phyloP scores from a whole-genome alignment of 116 monocot genomes.

The Thalassia testudinum region DNA sequence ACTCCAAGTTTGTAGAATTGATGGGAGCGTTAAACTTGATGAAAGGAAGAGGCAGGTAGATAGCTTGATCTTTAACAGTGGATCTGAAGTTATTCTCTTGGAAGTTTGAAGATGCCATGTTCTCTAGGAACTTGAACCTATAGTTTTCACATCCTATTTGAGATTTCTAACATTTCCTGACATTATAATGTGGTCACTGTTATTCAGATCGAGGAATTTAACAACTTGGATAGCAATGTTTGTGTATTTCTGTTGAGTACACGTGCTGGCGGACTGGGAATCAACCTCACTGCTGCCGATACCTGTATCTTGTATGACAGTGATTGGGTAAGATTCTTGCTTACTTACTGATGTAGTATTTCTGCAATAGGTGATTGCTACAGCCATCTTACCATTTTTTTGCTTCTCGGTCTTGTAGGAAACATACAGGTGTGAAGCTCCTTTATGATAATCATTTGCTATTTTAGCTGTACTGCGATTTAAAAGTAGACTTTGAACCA shows the following conservation, averaged over 20 bases:
- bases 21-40: constrained; percentile 62
- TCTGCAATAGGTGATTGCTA: too few species aligned
- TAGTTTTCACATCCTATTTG: constrained; percentile 1
- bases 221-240: constrained; percentile 45
- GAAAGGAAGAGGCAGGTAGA: constrained; percentile 62
- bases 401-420: background rate
- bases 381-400: too few species aligned
- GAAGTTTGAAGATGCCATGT: too few species aligned
- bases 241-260: constrained; percentile 82
- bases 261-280: constrained; percentile 89
- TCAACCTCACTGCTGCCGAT: constrained; percentile 94
- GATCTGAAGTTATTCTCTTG: too few species aligned
- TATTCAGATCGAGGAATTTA: constrained; percentile 68
- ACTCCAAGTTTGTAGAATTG: constrained; percentile 63
- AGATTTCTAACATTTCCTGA: too few species aligned
- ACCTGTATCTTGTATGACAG: constrained; percentile 95
- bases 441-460: background rate
- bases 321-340: constrained; percentile 59
- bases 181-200: background rate
- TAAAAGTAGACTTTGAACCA: too few species aligned
- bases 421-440: background rate
- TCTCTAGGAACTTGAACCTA: too few species aligned
- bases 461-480: background rate
- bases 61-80: background rate
- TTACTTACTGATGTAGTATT: background rate